A percentile compares a stretch with the other conserved stretches of the same genome.
Conservation (phyloP, 768 basidiomycete species). For the Lactifluus piperatus region DNA sequence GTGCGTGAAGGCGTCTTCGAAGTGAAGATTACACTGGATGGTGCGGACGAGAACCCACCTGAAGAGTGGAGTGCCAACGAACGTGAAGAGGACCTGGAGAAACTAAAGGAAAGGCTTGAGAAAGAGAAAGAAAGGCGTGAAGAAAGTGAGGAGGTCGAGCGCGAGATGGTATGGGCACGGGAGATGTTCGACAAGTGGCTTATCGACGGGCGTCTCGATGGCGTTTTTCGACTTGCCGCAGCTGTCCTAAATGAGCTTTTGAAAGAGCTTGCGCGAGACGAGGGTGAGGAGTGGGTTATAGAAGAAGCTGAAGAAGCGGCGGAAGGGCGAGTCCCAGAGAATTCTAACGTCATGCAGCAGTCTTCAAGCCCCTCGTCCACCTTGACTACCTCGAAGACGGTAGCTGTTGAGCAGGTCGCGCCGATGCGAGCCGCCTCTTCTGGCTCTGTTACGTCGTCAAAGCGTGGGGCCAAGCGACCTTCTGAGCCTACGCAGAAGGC, state of each 20-base stretch:
- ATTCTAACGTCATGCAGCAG: background rate
- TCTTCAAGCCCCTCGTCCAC: slow-evolving; percentile 4
- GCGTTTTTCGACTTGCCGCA: slow-evolving; percentile 16
- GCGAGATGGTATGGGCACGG: slow-evolving; percentile 18
- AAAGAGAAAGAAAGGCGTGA: slow-evolving; percentile 8
- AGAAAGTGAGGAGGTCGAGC: slow-evolving; percentile 15
- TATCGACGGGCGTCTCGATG: slow-evolving; percentile 16
- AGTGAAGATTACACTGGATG: slow-evolving; percentile 10
- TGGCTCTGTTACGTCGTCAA: slow-evolving; percentile 5
- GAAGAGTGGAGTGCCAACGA: slow-evolving; percentile 15
- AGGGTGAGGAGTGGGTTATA: slow-evolving; percentile 15
- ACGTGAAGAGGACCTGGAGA: slow-evolving; percentile 16
- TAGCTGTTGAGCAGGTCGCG: background rate
- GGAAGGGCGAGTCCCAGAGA: background rate
- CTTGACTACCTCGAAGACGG: slow-evolving; percentile 1
- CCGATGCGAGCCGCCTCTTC: background rate
- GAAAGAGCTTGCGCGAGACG: slow-evolving; percentile 16
- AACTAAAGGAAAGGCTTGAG: slow-evolving; percentile 15
- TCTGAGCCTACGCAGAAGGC: background rate
- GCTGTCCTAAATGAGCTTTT: slow-evolving; percentile 14
- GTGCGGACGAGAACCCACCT: background rate
- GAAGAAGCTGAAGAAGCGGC: background rate
- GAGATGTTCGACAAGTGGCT: slow-evolving; percentile 18
- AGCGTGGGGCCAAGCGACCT: background rate
- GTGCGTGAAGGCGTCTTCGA: slow-evolving; percentile 20